phyloP scores from a whole-genome alignment of 768 basidiomycete genomes.

The Termitomyces sp. region DNA sequence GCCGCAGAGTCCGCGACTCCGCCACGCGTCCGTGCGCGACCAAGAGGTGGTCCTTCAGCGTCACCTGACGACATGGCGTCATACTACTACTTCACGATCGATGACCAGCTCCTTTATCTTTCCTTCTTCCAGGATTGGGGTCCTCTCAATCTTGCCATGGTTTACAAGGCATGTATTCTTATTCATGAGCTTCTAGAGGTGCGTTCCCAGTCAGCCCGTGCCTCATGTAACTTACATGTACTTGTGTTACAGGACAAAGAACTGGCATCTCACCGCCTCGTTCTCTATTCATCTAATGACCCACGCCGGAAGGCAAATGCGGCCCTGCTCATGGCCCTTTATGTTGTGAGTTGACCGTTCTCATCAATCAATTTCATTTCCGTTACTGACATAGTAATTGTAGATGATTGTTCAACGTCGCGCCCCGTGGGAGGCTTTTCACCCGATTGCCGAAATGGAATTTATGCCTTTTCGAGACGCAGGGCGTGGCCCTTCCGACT shows the following conservation, averaged over 20 bases:
- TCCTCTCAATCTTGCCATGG: slow-evolving; percentile 87
- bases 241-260: slow-evolving; percentile 58
- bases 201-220: slow-evolving; percentile 18
- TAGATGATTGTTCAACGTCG: slow-evolving; percentile 92
- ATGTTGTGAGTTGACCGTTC: slow-evolving; percentile 58
- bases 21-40: slow-evolving; percentile 58
- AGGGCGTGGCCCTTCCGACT: slow-evolving; percentile 87
- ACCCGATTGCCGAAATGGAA: slow-evolving; percentile 87
- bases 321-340: slow-evolving; percentile 89
- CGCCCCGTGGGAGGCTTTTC: slow-evolving; percentile 92
- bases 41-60: slow-evolving; percentile 52
- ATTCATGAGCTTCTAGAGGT: slow-evolving; percentile 88
- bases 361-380: neutral
- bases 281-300: slow-evolving; percentile 85
- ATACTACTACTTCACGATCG: slow-evolving; percentile 90
- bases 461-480: slow-evolving; percentile 97
- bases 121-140: slow-evolving; percentile 97
- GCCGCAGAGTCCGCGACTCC: slow-evolving; percentile 44
- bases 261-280: slow-evolving; percentile 65
- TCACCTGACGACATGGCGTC: slow-evolving; percentile 70
- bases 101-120: slow-evolving; percentile 87
- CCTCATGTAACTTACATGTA: slow-evolving; percentile 37
- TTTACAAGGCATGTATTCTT: slow-evolving; percentile 88
- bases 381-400: neutral
- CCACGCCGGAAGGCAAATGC: slow-evolving; percentile 90